phyloP scores from a whole-genome alignment of 192 early-diverging fungal genomes.

The Chytriomyces confervae region DNA sequence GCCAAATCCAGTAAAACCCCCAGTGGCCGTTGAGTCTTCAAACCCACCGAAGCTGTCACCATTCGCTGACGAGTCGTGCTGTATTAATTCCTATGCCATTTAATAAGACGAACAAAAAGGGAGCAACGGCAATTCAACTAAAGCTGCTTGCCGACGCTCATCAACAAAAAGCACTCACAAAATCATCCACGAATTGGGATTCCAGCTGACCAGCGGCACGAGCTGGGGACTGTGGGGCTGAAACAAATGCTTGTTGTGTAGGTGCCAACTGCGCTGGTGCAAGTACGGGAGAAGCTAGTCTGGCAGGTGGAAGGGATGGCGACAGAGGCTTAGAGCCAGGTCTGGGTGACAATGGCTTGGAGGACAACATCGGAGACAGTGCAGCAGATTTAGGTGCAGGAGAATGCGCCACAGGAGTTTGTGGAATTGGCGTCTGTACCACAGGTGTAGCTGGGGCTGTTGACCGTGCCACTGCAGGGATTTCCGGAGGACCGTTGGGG shows the following conservation, averaged over 20 bases:
- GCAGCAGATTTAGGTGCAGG: not conserved
- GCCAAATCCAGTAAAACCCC: not conserved
- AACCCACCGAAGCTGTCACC: not conserved
- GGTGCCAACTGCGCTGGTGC: not conserved
- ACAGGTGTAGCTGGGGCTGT: not conserved
- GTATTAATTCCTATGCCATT: slow-evolving; percentile 26
- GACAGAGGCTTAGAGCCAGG: not conserved
- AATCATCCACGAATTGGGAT: not conserved
- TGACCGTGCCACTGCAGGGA: not conserved
- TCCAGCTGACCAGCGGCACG: not conserved
- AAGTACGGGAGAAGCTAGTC: not conserved
- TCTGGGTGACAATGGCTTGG: not conserved
- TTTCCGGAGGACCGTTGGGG: slow-evolving; percentile 45
- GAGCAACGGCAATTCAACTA: not conserved
- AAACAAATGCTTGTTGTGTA: slow-evolving; percentile 8
- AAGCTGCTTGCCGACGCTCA: not conserved
- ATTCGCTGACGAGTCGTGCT: not conserved
- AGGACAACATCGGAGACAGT: not conserved
- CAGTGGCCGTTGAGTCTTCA: not conserved
- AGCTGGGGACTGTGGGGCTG: slow-evolving; percentile 10
- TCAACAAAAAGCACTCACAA: slow-evolving; percentile 8
- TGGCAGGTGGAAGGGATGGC: not conserved
- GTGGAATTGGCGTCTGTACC: not conserved
- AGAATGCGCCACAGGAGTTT: not conserved
- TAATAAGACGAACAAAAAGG: not conserved